Conservation (phyloP, 805 yeast species). For the Myxozyma vanderwaltii region DNA sequence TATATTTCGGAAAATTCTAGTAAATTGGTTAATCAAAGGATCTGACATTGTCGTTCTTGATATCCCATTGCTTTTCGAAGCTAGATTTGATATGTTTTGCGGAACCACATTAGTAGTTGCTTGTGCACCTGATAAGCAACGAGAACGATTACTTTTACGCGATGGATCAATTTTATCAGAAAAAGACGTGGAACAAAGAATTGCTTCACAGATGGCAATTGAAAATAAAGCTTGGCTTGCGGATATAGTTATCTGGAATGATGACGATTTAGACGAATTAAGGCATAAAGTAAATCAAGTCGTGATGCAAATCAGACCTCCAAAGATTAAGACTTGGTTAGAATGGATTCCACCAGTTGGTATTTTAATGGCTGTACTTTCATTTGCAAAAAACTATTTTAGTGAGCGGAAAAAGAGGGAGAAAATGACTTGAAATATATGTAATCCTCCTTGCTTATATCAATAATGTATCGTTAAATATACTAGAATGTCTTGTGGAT, state of each 20-base stretch:
- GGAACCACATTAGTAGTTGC: slow-evolving; percentile 70
- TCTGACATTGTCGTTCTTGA: slow-evolving; percentile 71
- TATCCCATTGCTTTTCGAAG: slow-evolving; percentile 87
- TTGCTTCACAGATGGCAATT: slow-evolving; percentile 73
- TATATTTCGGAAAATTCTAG: slow-evolving; percentile 58
- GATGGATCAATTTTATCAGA: slow-evolving; percentile 61
- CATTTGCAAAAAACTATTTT: slow-evolving; percentile 7
- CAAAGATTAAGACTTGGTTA: slow-evolving; percentile 34
- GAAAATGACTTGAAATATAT: slow-evolving; percentile 3
- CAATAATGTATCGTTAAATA: background rate
- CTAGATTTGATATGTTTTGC: slow-evolving; percentile 68
- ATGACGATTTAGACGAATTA: slow-evolving; percentile 47
- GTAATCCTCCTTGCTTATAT: background rate
- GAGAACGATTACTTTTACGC: slow-evolving; percentile 62
- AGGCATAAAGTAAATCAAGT: slow-evolving; percentile 3
- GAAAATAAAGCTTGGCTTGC: slow-evolving; percentile 59
- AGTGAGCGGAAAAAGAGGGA: background rate
- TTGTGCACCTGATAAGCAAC: slow-evolving; percentile 60
- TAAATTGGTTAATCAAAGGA: slow-evolving; percentile 58
- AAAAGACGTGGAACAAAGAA: slow-evolving; percentile 72
- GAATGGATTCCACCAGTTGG: slow-evolving; percentile 46
- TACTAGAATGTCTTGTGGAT: too few species aligned
- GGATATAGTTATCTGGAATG: slow-evolving; percentile 70
- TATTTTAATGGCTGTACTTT: slow-evolving; percentile 33
- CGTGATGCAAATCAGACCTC: slow-evolving; percentile 7